Percentiles rank a stretch among this genome's conserved stretches.
These are phyloP conservation scores for Dichomitus squalens DNA, from an alignment of 1,284 basidiomycete species.

Conservation along the genomic window DNA sequence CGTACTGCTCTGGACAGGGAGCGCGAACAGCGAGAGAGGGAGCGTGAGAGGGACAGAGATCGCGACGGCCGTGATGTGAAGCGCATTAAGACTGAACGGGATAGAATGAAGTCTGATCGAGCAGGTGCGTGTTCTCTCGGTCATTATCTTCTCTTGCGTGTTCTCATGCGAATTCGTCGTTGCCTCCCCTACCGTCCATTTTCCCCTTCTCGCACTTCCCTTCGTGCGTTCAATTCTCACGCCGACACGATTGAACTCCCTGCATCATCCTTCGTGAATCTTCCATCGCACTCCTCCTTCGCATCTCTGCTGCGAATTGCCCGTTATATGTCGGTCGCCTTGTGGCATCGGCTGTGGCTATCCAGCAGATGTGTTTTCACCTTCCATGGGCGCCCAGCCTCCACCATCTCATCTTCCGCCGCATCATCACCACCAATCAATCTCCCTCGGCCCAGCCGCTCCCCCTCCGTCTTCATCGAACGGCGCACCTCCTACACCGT, in stretches of 20 bases:
- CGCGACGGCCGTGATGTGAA: slow-evolving; percentile 42
- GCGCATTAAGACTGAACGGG: slow-evolving; percentile 43
- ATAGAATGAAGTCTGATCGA: slow-evolving; percentile 39
- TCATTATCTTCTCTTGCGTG: slow-evolving; percentile 10
- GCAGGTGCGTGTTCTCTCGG: slow-evolving; percentile 28
- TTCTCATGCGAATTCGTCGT: slow-evolving; percentile 13
- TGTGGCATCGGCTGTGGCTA: not conserved
- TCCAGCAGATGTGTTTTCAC: slow-evolving; percentile 25
- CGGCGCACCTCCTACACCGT: slow-evolving; percentile 18
- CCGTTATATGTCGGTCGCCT: not conserved
- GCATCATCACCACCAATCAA: slow-evolving; percentile 27
- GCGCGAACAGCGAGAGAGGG: slow-evolving; percentile 26
- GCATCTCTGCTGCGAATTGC: not conserved
- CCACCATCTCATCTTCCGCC: slow-evolving; percentile 18
- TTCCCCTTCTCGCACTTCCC: too few species aligned
- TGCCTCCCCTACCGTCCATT: slow-evolving; percentile 3
- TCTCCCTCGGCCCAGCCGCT: slow-evolving; percentile 25
- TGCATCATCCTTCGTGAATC: too few species aligned
- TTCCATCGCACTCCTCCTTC: not conserved
- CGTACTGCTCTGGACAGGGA: slow-evolving; percentile 29
- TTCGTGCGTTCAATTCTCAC: too few species aligned
- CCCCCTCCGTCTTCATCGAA: slow-evolving; percentile 18
- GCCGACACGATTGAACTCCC: too few species aligned
- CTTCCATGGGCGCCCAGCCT: slow-evolving; percentile 21
- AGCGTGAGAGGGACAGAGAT: slow-evolving; percentile 31